Evolutionary conservation across 169 alveolate species (phyloP).

Genomic region (Plasmodium vinckei): DNA sequence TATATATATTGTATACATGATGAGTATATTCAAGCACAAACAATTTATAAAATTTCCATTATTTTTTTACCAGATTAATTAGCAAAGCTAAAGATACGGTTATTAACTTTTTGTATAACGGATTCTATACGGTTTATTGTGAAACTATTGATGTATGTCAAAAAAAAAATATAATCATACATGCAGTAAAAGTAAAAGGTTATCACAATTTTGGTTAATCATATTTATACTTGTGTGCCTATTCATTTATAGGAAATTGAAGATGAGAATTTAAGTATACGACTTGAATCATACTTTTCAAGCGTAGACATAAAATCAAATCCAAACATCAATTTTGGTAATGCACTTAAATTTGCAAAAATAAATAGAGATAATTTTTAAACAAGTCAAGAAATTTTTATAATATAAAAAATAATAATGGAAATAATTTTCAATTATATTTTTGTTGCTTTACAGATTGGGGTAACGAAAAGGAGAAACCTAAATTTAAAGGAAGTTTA

Average conservation of each 20-base stretch:
- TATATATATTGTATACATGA: too few relatives aligned
- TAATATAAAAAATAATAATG: too few relatives aligned
- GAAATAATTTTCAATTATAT: too few relatives aligned
- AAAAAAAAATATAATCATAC: neutral
- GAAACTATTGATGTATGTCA: conserved; percentile 25
- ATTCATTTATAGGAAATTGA: conserved; percentile 37
- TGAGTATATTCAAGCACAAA: too few relatives aligned
- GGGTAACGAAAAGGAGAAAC: too few relatives aligned
- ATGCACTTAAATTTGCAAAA: too few relatives aligned
- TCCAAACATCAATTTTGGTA: too few relatives aligned
- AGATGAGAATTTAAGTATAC: conserved; percentile 33
- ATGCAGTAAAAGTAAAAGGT: neutral
- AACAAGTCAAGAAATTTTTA: too few relatives aligned
- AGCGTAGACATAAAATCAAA: neutral
- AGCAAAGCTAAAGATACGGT: conserved; percentile 24
- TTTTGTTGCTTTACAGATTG: too few relatives aligned
- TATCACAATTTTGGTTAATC: neutral
- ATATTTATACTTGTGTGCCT: neutral
- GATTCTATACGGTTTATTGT: conserved; percentile 30
- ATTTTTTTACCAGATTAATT: conserved; percentile 4
- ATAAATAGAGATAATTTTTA: too few relatives aligned
- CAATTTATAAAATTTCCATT: too few relatives aligned
- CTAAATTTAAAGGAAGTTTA: too few relatives aligned
- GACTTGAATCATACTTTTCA: conserved; percentile 39
- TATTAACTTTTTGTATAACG: conserved; percentile 39